Evolutionary conservation across 345 rosid species (phyloP).

Genomic region (Hevea brasiliensis): DNA sequence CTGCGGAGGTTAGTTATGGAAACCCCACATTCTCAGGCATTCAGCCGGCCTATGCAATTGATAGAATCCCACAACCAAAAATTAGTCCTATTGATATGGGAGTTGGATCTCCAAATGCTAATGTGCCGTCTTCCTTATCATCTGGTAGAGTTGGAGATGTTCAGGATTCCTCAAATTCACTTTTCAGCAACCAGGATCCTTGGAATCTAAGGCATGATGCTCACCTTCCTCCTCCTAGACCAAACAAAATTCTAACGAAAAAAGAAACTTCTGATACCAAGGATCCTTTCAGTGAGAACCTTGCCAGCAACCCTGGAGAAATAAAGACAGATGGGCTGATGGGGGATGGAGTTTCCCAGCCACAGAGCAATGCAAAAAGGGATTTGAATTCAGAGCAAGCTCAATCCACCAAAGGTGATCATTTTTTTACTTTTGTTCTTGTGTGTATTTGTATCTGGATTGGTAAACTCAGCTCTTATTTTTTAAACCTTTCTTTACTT

Average conservation of each 20-base stretch:
- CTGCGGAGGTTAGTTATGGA: slow-evolving; percentile 37
- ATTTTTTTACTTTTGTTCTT: neutral
- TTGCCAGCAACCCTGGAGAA: slow-evolving; percentile 28
- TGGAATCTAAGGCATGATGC: slow-evolving; percentile 52
- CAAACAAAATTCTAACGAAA: slow-evolving; percentile 45
- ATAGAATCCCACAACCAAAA: slow-evolving; percentile 36
- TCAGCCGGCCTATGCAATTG: slow-evolving; percentile 30
- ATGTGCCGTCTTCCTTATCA: slow-evolving; percentile 24
- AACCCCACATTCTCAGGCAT: slow-evolving; percentile 28
- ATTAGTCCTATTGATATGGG: slow-evolving; percentile 27
- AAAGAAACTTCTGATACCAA: slow-evolving; percentile 36
- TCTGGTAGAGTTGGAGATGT: slow-evolving; percentile 28
- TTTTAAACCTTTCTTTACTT: slow-evolving; percentile 8
- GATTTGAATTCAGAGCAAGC: slow-evolving; percentile 33
- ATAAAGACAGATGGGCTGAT: slow-evolving; percentile 21
- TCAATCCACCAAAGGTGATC: slow-evolving; percentile 46
- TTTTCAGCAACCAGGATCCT: slow-evolving; percentile 71
- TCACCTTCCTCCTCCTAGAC: slow-evolving; percentile 61
- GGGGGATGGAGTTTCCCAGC: slow-evolving; percentile 38
- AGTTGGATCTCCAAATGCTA: slow-evolving; percentile 25
- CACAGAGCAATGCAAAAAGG: slow-evolving; percentile 30
- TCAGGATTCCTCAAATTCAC: slow-evolving; percentile 53
- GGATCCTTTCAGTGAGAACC: slow-evolving; percentile 47
- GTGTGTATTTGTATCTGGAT: neutral
- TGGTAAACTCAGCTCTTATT: neutral